phyloP scores from a whole-genome alignment of 495 filamentous ascomycete genomes.

The Filosporella fistucella region DNA sequence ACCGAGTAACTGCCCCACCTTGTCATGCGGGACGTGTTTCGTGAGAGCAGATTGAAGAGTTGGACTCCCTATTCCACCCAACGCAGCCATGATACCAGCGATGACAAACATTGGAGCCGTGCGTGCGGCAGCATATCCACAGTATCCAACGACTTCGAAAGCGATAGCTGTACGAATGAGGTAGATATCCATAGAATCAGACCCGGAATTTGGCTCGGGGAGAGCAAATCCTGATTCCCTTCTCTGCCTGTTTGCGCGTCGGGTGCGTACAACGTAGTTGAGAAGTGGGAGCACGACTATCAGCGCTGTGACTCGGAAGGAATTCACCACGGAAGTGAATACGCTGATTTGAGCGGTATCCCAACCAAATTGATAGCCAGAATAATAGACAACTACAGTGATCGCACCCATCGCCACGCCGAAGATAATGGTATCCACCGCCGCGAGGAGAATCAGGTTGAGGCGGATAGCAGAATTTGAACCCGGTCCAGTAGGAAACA shows the following conservation, averaged over 20 bases:
- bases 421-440: slow-evolving; percentile 74
- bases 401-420: slow-evolving; percentile 77
- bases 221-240: slow-evolving; percentile 26
- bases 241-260: slow-evolving; percentile 28
- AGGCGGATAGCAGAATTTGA: slow-evolving; percentile 55
- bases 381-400: slow-evolving; percentile 74
- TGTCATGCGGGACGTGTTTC: slow-evolving; percentile 82
- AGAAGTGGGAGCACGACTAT: slow-evolving; percentile 69
- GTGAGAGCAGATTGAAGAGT: slow-evolving; percentile 78
- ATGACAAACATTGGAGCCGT: slow-evolving; percentile 52
- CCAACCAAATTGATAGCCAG: slow-evolving; percentile 77
- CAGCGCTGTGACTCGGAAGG: slow-evolving; percentile 67
- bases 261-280: slow-evolving; percentile 61
- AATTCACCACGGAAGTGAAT: slow-evolving; percentile 74
- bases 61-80: slow-evolving; percentile 82
- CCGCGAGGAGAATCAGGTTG: slow-evolving; percentile 75
- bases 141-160: slow-evolving; percentile 72
- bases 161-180: slow-evolving; percentile 73
- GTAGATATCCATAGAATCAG: slow-evolving; percentile 71
- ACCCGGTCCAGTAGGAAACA: slow-evolving; percentile 64
- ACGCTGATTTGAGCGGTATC: slow-evolving; percentile 67
- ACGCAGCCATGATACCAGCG: slow-evolving; percentile 63
- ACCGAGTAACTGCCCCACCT: slow-evolving; percentile 79
- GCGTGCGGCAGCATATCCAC: slow-evolving; percentile 64
- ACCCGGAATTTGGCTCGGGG: slow-evolving; percentile 56